A percentile compares a stretch with the other conserved stretches of the same genome.
phyloP scores from a whole-genome alignment of 768 basidiomycete species.

The Podaxis rugospora region DNA sequence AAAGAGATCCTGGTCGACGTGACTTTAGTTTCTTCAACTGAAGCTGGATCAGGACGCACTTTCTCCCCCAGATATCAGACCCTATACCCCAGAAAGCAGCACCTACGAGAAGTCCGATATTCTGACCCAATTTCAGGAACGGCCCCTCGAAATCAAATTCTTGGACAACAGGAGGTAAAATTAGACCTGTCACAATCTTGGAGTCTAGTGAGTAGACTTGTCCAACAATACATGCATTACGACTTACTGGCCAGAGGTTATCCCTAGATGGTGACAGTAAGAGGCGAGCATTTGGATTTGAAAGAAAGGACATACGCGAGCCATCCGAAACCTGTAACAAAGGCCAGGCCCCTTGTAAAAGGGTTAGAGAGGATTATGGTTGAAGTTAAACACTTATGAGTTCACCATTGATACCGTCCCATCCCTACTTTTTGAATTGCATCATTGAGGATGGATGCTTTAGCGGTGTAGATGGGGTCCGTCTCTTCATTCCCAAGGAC shows the following conservation, averaged over 20 bases:
- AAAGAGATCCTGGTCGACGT: slow-evolving; percentile 47
- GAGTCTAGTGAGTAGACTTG: background rate
- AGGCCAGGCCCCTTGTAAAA: slow-evolving; percentile 20
- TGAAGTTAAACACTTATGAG: background rate
- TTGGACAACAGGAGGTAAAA: slow-evolving; percentile 55
- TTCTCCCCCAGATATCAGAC: slow-evolving; percentile 69
- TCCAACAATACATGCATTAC: background rate
- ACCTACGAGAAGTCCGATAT: slow-evolving; percentile 66
- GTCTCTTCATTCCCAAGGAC: slow-evolving; percentile 7
- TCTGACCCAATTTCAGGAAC: slow-evolving; percentile 65
- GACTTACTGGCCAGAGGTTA: slow-evolving; percentile 25
- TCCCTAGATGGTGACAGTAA: slow-evolving; percentile 14
- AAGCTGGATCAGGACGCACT: slow-evolving; percentile 26
- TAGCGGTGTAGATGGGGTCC: slow-evolving; percentile 8
- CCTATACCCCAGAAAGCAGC: slow-evolving; percentile 66
- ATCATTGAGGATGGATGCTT: slow-evolving; percentile 13
- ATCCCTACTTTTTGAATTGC: slow-evolving; percentile 19
- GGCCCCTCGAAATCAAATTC: slow-evolving; percentile 64
- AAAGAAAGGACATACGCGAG: slow-evolving; percentile 20
- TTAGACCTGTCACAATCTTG: slow-evolving; percentile 34
- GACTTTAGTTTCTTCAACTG: background rate
- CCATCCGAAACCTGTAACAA: slow-evolving; percentile 28
- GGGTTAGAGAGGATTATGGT: background rate
- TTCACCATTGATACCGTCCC: slow-evolving; percentile 29
- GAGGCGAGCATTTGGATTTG: background rate